Evolutionary conservation across 192 early-diverging fungal genomes (phyloP).

Genomic region (Linnemannia exigua): DNA sequence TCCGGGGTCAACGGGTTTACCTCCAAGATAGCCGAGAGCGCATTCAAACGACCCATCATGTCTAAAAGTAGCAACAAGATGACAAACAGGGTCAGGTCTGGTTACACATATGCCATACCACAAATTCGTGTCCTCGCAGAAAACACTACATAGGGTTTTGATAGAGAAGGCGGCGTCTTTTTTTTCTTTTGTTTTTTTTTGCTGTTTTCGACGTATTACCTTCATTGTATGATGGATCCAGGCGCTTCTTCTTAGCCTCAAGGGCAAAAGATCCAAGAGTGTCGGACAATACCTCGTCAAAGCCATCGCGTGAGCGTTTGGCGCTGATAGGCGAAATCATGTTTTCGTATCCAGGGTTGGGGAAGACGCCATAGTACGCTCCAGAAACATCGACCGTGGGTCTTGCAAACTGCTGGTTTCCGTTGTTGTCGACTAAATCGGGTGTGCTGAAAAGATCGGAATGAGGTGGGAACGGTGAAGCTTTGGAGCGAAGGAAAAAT

Average conservation of each 20-base stretch:
- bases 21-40: conserved; percentile 42
- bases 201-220: conserved; percentile 22
- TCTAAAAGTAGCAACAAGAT: conserved; percentile 34
- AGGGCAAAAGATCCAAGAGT: conserved; percentile 51
- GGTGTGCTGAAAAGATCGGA: conserved; percentile 45
- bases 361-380: conserved; percentile 30
- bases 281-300: conserved; percentile 44
- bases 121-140: not conserved
- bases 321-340: conserved; percentile 38
- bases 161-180: conserved; percentile 4
- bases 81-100: conserved; percentile 14
- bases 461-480: conserved; percentile 42
- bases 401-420: conserved; percentile 11
- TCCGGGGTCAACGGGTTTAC: conserved; percentile 37
- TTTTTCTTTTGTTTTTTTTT: not conserved
- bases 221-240: conserved; percentile 53
- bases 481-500: conserved; percentile 8
- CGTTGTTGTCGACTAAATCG: conserved; percentile 7
- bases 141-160: not conserved
- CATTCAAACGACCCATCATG: conserved; percentile 55
- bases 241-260: conserved; percentile 57
- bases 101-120: conserved; percentile 18
- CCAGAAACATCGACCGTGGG: conserved; percentile 42
- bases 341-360: conserved; percentile 19
- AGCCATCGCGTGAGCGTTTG: conserved; percentile 41